A percentile compares a stretch with the other conserved stretches of the same genome.
Conservation (phyloP, 768 basidiomycete genomes). For the Kwoniella sp. region DNA sequence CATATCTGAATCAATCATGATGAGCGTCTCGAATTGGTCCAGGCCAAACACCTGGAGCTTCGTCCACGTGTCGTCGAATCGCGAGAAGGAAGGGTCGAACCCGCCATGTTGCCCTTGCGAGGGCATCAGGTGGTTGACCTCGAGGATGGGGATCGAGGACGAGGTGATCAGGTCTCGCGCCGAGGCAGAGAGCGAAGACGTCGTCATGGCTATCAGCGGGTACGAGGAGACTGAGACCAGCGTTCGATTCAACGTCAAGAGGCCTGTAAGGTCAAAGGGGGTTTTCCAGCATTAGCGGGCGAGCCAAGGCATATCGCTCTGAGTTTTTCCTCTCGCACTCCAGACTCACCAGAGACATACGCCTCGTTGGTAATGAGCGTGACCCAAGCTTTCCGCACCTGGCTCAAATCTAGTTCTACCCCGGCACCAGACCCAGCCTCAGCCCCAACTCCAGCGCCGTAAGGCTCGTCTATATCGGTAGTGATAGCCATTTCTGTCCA, state of each 20-base stretch:
- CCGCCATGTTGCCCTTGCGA: conserved; percentile 50
- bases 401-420: not conserved
- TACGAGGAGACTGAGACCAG: conserved; percentile 66
- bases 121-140: conserved; percentile 44
- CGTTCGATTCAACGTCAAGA: conserved; percentile 66
- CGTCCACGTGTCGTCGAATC: conserved; percentile 70
- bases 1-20: conserved; percentile 55
- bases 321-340: not conserved
- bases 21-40: conserved; percentile 52
- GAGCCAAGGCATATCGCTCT: not conserved
- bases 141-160: conserved; percentile 60
- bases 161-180: conserved; percentile 62
- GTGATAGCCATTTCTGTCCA: no score
- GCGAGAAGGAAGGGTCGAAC: conserved; percentile 61
- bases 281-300: not conserved
- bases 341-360: conserved; percentile 59
- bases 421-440: no score
- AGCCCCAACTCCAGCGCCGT: no score
- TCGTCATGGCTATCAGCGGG: conserved; percentile 78
- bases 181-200: conserved; percentile 63
- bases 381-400: conserved; percentile 63
- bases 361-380: conserved; percentile 73
- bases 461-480: no score
- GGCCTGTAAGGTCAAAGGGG: conserved; percentile 58
- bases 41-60: conserved; percentile 60